phyloP scores from a whole-genome alignment of 768 basidiomycete genomes.

The Russula dissimulans region DNA sequence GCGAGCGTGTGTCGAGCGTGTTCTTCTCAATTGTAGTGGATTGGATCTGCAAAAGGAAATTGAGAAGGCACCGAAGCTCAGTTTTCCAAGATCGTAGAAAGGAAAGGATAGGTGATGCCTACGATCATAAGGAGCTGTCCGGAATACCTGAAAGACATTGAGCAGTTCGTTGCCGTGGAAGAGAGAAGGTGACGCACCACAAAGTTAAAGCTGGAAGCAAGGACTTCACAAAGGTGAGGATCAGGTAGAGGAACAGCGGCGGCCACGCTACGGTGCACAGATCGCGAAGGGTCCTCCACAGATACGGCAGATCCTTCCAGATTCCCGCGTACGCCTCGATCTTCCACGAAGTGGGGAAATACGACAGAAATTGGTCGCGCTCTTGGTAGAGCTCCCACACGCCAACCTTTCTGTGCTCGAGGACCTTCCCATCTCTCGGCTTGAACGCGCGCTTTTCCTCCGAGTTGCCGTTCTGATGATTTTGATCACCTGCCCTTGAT shows the following conservation, averaged over 20 bases:
- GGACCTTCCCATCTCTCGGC: background rate
- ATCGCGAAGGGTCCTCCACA: slow-evolving; percentile 46
- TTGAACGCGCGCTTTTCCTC: background rate
- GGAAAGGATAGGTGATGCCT: slow-evolving; percentile 16
- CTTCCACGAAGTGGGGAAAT: slow-evolving; percentile 32
- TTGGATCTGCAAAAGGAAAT: slow-evolving; percentile 2
- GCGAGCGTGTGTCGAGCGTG: slow-evolving; percentile 2
- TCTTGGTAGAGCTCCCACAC: slow-evolving; percentile 76
- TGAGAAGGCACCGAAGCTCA: no score
- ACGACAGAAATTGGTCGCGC: slow-evolving; percentile 30
- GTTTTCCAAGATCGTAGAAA: background rate
- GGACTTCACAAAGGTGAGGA: background rate
- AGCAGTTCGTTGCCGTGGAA: background rate
- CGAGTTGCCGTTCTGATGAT: background rate
- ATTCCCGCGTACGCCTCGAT: slow-evolving; percentile 42
- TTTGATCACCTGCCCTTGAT: background rate
- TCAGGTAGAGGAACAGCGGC: slow-evolving; percentile 1
- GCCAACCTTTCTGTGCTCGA: slow-evolving; percentile 56
- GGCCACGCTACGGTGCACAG: slow-evolving; percentile 7
- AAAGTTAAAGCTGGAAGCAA: slow-evolving; percentile 5
- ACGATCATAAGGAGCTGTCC: slow-evolving; percentile 11
- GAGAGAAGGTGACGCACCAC: background rate
- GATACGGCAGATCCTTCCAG: slow-evolving; percentile 45
- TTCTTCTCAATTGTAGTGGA: slow-evolving; percentile 8
- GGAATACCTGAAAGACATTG: slow-evolving; percentile 1